Conservation (phyloP, 1,139 yeast genomes). For the Pichia norvegensis region DNA sequence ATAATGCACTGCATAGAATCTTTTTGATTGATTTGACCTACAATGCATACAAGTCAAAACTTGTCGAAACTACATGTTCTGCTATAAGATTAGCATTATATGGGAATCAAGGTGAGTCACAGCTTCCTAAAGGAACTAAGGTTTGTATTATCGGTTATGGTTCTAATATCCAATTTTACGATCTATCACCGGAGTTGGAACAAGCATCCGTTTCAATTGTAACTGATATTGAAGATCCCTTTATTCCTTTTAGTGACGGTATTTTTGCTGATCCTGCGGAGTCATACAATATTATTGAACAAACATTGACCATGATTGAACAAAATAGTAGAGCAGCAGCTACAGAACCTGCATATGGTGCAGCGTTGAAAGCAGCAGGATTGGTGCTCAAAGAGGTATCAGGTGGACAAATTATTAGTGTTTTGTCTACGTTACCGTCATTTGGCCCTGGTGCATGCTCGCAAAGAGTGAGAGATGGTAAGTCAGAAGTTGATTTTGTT, state of each 20-base stretch:
- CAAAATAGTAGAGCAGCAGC: constrained; percentile 40
- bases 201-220: constrained; percentile 53
- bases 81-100: constrained; percentile 59
- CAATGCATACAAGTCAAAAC: constrained; percentile 52
- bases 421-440: constrained; percentile 65
- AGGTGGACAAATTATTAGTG: constrained; percentile 76
- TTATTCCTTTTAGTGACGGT: constrained; percentile 73
- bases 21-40: constrained; percentile 71
- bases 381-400: constrained; percentile 54
- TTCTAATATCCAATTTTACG: constrained; percentile 64
- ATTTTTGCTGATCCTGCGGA: constrained; percentile 73
- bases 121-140: constrained; percentile 38
- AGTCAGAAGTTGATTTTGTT: constrained; percentile 47
- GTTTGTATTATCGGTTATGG: constrained; percentile 75
- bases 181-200: constrained; percentile 46
- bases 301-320: constrained; percentile 59
- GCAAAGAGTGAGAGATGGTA: constrained; percentile 35
- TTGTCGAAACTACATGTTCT: constrained; percentile 63
- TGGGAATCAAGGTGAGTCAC: constrained; percentile 25
- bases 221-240: constrained; percentile 71
- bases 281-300: constrained; percentile 55
- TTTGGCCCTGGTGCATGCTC: constrained; percentile 79
- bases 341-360: constrained; percentile 70
- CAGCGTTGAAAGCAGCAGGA: constrained; percentile 66
- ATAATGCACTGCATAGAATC: constrained; percentile 57